Evolutionary conservation across 1,139 yeast genomes (phyloP).

Genomic region (Protomyces inundatus): DNA sequence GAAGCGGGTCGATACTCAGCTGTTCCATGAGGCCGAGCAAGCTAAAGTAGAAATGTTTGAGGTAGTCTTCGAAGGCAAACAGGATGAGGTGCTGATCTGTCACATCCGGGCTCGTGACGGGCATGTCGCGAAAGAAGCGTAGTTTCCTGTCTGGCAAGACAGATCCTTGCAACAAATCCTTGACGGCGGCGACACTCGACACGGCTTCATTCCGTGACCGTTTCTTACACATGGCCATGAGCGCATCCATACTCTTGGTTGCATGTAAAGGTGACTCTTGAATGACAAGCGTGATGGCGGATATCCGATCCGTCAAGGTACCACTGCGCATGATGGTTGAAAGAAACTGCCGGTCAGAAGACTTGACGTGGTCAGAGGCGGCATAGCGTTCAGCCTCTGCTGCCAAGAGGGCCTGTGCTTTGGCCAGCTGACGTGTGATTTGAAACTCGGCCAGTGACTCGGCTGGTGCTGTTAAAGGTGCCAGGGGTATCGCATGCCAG

Average conservation of each 20-base stretch:
- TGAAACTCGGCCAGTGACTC: conserved; percentile 46
- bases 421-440: conserved; percentile 54
- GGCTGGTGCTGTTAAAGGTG: conserved; percentile 23
- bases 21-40: conserved; percentile 65
- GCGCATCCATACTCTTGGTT: conserved; percentile 70
- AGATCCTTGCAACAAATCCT: conserved; percentile 77
- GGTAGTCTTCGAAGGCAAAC: conserved; percentile 82
- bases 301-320: conserved; percentile 90
- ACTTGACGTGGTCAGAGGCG: conserved; percentile 29
- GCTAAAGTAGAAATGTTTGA: conserved; percentile 69
- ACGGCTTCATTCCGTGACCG: conserved; percentile 91
- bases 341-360: conserved; percentile 80
- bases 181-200: conserved; percentile 82
- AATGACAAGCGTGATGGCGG: conserved; percentile 83
- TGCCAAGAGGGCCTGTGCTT: conserved; percentile 63
- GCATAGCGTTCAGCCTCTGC: conserved; percentile 55
- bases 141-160: conserved; percentile 79
- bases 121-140: conserved; percentile 74
- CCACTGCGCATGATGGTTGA: conserved; percentile 85
- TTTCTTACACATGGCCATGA: conserved; percentile 74
- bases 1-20: conserved; percentile 84
- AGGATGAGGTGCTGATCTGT: conserved; percentile 50
- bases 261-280: conserved; percentile 96
- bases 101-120: conserved; percentile 41
- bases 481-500: conserved; percentile 20